Evolutionary conservation across 441 rosid species (phyloP), one percentile per base, ranked within the genome.

Genomic region (Syzygium malaccense): DNA sequence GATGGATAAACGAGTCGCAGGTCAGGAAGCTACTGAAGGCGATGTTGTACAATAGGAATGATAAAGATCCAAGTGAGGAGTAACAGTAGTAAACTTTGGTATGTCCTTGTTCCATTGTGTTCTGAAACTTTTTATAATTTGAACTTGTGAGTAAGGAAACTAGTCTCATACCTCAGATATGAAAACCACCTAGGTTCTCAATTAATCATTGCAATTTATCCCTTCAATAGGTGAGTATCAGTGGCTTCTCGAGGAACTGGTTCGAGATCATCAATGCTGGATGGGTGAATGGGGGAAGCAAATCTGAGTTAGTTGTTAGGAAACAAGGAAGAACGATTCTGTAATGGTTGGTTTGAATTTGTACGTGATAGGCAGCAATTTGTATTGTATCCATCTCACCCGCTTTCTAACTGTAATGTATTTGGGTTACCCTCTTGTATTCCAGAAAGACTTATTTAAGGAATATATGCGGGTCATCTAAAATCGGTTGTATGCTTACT

Each of bases 1-100:
- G 93, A 91, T 89, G 95, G 93, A 90, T 95, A 94, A 94, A 94
- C 85, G 92, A 96, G 97, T 93, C 95, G 98, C 97, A 95, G 98
- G 96, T 95, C 89, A 91, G 94, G 98, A 86, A 92, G 98, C 95
- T 91, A 93, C 90, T 90, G 95, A 96, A 91, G 96, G 94, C 90
- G 95, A 93, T 92, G 75, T 94, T 90, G 91, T 94, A 89, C 90
- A 92, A 86, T 95, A 95, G 93, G 89, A 92, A 90, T 91, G 92
- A 91, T 85, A 91, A 92, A 88, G 87, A 91, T 91, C 90, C 91
- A 88, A 92, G 80, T 90, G 94, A 86, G 93, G 93, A 92, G 93
- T 90, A 92, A 92, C 91, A 87, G 86, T 93, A 90, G 86, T 91
- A 84, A 87, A 91, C 80, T 91, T 88, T 95, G 99, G 98, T 95